phyloP scores from a whole-genome alignment of 352 stramenopile genomes.

The Phytopythium mirpurense region DNA sequence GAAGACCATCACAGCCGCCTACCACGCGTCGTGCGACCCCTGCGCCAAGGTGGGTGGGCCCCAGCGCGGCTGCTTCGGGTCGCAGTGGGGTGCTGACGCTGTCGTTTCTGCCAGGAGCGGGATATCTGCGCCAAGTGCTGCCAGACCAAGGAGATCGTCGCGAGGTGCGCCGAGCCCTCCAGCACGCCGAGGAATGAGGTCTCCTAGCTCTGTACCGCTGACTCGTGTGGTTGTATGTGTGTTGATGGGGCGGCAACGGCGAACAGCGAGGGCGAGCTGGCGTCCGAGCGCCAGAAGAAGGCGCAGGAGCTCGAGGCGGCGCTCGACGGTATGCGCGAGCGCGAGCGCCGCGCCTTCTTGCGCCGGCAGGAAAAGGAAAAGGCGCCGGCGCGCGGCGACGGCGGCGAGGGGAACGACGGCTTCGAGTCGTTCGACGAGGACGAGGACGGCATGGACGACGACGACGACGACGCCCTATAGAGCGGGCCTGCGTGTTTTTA shows the following conservation, averaged over 20 bases:
- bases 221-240: not conserved
- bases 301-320: constrained; percentile 44
- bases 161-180: constrained; percentile 27
- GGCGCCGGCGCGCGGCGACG: constrained; percentile 26
- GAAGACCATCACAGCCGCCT: constrained; percentile 91
- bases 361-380: constrained; percentile 64
- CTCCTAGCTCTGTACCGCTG: too few relatives aligned
- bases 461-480: constrained; percentile 14
- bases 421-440: constrained; percentile 54
- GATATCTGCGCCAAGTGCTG: constrained; percentile 90
- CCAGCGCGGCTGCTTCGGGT: not conserved
- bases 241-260: constrained; percentile 6
- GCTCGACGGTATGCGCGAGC: constrained; percentile 68
- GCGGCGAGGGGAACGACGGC: constrained; percentile 12
- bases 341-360: constrained; percentile 65
- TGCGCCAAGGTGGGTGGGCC: constrained; percentile 72
- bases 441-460: constrained; percentile 43
- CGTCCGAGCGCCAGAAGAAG: constrained; percentile 35
- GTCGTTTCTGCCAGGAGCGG: constrained; percentile 29
- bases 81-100: not conserved
- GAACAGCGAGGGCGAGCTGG: constrained; percentile 48
- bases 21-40: constrained; percentile 91
- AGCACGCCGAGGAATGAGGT: too few relatives aligned
- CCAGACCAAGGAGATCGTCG: constrained; percentile 62
- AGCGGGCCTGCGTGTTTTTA: constrained; percentile 13